Conservation (phyloP, 805 yeast species). For the Spencermartinsiella europaea region DNA sequence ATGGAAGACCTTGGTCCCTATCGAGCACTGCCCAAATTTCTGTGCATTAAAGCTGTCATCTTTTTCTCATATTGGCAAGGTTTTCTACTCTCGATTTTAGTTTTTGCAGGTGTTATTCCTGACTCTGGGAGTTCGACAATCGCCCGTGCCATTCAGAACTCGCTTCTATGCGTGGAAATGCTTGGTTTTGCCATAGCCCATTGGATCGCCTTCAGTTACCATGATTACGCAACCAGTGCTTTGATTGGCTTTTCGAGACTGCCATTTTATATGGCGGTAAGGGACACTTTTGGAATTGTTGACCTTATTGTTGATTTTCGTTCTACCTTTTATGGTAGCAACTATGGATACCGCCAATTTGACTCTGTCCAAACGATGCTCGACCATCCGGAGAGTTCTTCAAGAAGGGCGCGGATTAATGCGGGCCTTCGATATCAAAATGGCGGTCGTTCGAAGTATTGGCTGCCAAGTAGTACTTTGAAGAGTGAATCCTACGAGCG, state of each 20-base stretch:
- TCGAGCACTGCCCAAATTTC: constrained; percentile 86
- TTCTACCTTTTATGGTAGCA: constrained; percentile 59
- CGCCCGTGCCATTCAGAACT: constrained; percentile 68
- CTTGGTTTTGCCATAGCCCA: constrained; percentile 85
- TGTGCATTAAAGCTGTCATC: constrained; percentile 88
- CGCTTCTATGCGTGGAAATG: constrained; percentile 75
- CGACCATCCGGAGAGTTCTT: constrained; percentile 56
- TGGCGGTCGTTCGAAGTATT: constrained; percentile 76
- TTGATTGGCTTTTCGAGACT: constrained; percentile 70
- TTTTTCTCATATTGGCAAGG: constrained; percentile 99
- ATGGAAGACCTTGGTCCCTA: constrained; percentile 69
- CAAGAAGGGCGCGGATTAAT: constrained; percentile 63
- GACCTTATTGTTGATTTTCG: constrained; percentile 79
- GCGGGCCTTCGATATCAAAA: constrained; percentile 79
- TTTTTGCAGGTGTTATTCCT: constrained; percentile 28
- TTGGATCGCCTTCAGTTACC: constrained; percentile 75
- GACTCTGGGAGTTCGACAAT: constrained; percentile 32
- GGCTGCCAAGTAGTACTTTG: constrained; percentile 47
- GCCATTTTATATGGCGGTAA: constrained; percentile 54
- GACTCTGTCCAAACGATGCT: constrained; percentile 71
- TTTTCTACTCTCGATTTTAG: constrained; percentile 43
- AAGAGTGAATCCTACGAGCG: not conserved
- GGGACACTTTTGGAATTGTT: constrained; percentile 70
- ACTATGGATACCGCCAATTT: constrained; percentile 75
- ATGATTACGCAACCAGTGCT: constrained; percentile 56